Percentiles rank a stretch among this genome's conserved stretches.
Conservation (phyloP, 257 asterid genomes). For the Petunia axillaris region DNA sequence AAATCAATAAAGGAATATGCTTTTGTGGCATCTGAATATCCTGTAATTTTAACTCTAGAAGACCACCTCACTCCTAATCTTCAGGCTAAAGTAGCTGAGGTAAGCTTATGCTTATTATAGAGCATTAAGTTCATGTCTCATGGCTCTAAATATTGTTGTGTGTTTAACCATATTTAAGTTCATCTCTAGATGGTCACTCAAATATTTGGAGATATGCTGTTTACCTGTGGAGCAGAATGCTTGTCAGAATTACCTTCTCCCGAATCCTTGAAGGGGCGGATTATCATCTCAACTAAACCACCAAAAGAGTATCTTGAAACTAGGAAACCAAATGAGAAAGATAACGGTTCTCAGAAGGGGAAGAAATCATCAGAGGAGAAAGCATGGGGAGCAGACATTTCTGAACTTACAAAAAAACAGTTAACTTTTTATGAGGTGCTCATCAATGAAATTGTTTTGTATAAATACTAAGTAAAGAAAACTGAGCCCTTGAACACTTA, state of each 20-base stretch:
- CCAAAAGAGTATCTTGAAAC: constrained; percentile 68
- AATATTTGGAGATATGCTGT: constrained; percentile 54
- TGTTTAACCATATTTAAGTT: background rate
- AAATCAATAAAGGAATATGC: constrained; percentile 67
- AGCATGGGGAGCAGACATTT: constrained; percentile 63
- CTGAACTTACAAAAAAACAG: constrained; percentile 31
- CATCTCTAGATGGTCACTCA: constrained; percentile 61
- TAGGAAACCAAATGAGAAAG: constrained; percentile 42
- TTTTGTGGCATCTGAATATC: constrained; percentile 73
- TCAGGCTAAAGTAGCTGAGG: constrained; percentile 84
- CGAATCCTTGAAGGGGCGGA: constrained; percentile 51
- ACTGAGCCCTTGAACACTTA: background rate
- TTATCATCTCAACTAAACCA: constrained; percentile 74
- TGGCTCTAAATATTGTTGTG: background rate
- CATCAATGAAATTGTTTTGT: background rate
- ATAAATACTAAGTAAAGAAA: background rate
- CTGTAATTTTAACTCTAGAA: constrained; percentile 74
- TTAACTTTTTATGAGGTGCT: constrained; percentile 32
- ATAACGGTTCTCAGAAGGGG: constrained; percentile 32
- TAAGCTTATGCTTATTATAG: constrained; percentile 20
- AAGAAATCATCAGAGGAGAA: constrained; percentile 49
- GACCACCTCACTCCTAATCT: constrained; percentile 78
- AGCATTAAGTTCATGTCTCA: background rate
- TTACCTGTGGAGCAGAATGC: constrained; percentile 47
- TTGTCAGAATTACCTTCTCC: constrained; percentile 72